A percentile compares a stretch with the other conserved stretches of the same genome.
These are phyloP conservation scores for Bigelowiella natans DNA, from an alignment of 78 protist genomes.

Conservation along the genomic window DNA sequence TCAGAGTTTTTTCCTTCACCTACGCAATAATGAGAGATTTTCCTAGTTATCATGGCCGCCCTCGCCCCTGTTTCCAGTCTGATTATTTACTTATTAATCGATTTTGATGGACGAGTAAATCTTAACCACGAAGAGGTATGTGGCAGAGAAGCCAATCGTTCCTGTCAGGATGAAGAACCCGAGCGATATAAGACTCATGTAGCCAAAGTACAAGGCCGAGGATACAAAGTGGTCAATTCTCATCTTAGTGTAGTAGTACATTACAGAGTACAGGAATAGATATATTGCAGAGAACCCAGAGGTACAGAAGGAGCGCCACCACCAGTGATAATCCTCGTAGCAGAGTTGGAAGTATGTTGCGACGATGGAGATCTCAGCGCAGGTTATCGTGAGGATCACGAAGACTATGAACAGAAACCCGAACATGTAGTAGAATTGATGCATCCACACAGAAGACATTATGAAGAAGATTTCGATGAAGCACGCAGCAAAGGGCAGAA, in stretches of 20 bases:
- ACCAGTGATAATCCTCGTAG: conserved; percentile 46
- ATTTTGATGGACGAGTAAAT: conserved; percentile 26
- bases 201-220: conserved; percentile 69
- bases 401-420: conserved; percentile 84
- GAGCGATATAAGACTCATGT: conserved; percentile 57
- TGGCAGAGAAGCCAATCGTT: conserved; percentile 28
- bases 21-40: no score
- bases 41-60: no score
- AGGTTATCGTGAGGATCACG: conserved; percentile 54
- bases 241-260: conserved; percentile 64
- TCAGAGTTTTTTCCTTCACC: no score
- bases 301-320: background rate
- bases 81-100: no score
- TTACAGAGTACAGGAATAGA: conserved; percentile 63
- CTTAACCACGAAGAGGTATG: conserved; percentile 21
- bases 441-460: conserved; percentile 70
- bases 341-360: conserved; percentile 55
- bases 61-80: no score
- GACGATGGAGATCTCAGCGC: conserved; percentile 48
- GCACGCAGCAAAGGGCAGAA: conserved; percentile 85
- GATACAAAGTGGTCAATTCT: conserved; percentile 30
- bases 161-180: conserved; percentile 78
- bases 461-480: conserved; percentile 88
- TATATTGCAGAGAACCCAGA: background rate
- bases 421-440: conserved; percentile 76